Percentiles rank a stretch among this genome's conserved stretches.
These are phyloP conservation scores for Thelephora terrestris DNA, from an alignment of 1,284 basidiomycete species.

Conservation along the genomic window DNA sequence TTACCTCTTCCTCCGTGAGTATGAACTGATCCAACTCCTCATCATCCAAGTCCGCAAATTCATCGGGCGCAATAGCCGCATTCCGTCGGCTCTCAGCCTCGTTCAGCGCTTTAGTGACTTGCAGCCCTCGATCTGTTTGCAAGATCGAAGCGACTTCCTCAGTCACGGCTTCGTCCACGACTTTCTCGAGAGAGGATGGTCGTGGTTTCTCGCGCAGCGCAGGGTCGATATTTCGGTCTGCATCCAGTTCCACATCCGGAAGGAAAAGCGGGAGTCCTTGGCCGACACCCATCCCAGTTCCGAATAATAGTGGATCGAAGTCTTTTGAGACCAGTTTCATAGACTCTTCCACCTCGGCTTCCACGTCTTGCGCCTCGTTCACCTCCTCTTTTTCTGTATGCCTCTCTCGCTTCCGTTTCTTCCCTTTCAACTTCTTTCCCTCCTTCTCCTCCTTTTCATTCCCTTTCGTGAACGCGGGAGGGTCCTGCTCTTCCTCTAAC, in stretches of 20 bases:
- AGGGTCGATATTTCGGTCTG: constrained; percentile 41
- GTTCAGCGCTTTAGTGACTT: constrained; percentile 48
- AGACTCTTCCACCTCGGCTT: constrained; percentile 28
- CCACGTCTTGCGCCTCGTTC: constrained; percentile 24
- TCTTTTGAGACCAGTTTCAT: constrained; percentile 7
- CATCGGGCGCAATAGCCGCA: constrained; percentile 42
- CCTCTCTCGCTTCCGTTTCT: constrained; percentile 22
- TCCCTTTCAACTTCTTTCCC: constrained; percentile 30
- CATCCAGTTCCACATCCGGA: constrained; percentile 12
- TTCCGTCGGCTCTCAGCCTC: constrained; percentile 51
- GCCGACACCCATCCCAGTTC: constrained; percentile 35
- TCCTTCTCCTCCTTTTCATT: constrained; percentile 61
- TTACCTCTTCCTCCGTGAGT: constrained; percentile 78
- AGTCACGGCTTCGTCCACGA: constrained; percentile 43
- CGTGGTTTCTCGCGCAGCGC: constrained; percentile 30
- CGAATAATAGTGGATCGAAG: constrained; percentile 36
- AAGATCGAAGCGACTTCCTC: constrained; percentile 60
- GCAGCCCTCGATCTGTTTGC: constrained; percentile 42
- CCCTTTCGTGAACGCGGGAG: constrained; percentile 78
- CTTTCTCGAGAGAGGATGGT: constrained; percentile 30
- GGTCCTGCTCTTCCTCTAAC: constrained; percentile 87
- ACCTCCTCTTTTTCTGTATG: constrained; percentile 17
- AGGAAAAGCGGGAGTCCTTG: constrained; percentile 32
- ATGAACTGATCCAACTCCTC: constrained; percentile 86
- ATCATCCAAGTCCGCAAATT: constrained; percentile 80